A percentile compares a stretch with the other conserved stretches of the same genome.
Conservation (phyloP, 2,329 filamentous ascomycete species). For the Colletotrichum lentis region DNA sequence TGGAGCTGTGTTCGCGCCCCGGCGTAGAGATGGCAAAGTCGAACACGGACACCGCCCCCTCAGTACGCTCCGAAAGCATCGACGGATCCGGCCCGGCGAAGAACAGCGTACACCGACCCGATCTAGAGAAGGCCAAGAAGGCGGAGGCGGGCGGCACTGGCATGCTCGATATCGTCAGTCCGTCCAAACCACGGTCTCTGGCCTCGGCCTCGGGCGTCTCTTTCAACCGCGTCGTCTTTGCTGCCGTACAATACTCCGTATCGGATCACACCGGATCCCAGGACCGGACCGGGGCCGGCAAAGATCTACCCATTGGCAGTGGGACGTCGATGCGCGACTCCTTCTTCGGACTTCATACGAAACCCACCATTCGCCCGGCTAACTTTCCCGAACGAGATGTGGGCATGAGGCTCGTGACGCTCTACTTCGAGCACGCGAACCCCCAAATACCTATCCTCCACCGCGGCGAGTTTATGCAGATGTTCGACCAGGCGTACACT, state of each 20-base stretch:
- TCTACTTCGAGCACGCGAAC: constrained; percentile 97
- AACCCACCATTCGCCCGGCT: constrained; percentile 84
- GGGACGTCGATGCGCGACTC: constrained; percentile 91
- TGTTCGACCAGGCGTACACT: constrained; percentile 84
- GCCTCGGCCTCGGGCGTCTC: constrained; percentile 91
- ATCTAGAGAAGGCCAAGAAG: constrained; percentile 46
- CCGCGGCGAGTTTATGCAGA: constrained; percentile 84
- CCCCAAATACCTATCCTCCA: constrained; percentile 95
- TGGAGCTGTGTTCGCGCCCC: constrained; percentile 69
- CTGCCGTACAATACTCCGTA: constrained; percentile 81
- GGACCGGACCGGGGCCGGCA: constrained; percentile 43
- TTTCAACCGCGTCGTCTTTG: constrained; percentile 92
- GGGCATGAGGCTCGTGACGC: constrained; percentile 74
- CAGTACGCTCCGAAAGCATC: constrained; percentile 47
- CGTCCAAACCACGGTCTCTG: constrained; percentile 80
- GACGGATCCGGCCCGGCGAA: constrained; percentile 47
- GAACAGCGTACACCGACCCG: constrained; percentile 48
- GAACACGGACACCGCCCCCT: constrained; percentile 47
- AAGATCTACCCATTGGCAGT: constrained; percentile 58
- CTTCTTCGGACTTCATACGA: constrained; percentile 95
- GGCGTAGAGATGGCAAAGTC: constrained; percentile 49
- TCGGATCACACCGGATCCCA: constrained; percentile 68
- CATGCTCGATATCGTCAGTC: constrained; percentile 80
- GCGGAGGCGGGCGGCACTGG: constrained; percentile 47
- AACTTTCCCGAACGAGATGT: constrained; percentile 82